Conservation (phyloP, 1,284 basidiomycete species). For the Peniophora sp. region DNA sequence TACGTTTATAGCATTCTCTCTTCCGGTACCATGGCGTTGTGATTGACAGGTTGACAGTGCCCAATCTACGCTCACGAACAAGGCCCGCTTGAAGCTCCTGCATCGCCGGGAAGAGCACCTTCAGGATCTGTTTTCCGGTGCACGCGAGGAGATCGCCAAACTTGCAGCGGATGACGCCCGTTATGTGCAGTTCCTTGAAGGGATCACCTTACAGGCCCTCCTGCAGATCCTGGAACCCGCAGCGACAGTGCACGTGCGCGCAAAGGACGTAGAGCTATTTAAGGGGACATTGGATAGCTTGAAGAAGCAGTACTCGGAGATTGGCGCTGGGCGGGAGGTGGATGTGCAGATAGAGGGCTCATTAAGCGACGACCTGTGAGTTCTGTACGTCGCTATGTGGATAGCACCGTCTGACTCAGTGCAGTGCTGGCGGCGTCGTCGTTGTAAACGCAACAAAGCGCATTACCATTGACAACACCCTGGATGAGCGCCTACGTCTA, state of each 20-base stretch:
- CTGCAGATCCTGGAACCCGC: slow-evolving; percentile 57
- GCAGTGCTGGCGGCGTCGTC: slow-evolving; percentile 78
- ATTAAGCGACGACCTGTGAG: slow-evolving; percentile 68
- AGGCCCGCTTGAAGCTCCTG: slow-evolving; percentile 86
- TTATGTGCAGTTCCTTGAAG: slow-evolving; percentile 75
- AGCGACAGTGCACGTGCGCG: slow-evolving; percentile 56
- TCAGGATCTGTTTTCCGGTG: slow-evolving; percentile 79
- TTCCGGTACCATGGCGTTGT: not conserved
- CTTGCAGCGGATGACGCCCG: slow-evolving; percentile 66
- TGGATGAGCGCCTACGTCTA: slow-evolving; percentile 81
- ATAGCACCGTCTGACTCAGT: slow-evolving; percentile 3
- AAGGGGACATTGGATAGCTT: slow-evolving; percentile 60
- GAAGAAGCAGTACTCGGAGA: slow-evolving; percentile 56
- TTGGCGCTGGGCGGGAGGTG: slow-evolving; percentile 62
- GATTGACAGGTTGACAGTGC: slow-evolving; percentile 44
- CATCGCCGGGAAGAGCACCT: slow-evolving; percentile 91
- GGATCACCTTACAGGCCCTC: slow-evolving; percentile 74
- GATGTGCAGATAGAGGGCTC: slow-evolving; percentile 57
- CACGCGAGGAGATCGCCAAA: slow-evolving; percentile 56
- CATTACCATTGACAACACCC: slow-evolving; percentile 87
- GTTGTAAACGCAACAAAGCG: slow-evolving; percentile 64
- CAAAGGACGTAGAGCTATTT: slow-evolving; percentile 50
- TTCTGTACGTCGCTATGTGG: slow-evolving; percentile 9
- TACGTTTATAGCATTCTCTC: slow-evolving; percentile 31
- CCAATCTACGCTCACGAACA: slow-evolving; percentile 95